These are phyloP conservation scores for Amesomyces nigricolor DNA, from an alignment of 2,329 filamentous ascomycete genomes.

Conservation along the genomic window DNA sequence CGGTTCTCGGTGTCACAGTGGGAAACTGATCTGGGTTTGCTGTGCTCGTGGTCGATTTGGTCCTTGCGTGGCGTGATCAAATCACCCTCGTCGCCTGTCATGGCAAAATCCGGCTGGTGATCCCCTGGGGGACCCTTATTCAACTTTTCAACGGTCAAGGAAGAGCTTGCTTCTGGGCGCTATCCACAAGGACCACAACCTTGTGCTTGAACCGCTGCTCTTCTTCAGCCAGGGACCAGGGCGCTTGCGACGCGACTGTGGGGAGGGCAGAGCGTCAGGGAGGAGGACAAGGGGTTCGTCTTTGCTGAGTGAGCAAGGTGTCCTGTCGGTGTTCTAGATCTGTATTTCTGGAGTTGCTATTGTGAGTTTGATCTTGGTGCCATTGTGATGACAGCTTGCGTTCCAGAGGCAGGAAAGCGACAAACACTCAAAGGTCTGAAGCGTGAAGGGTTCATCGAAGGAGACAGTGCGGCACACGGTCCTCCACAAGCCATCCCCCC, in stretches of 20 bases:
- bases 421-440: too few species aligned
- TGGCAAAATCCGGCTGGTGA: not conserved
- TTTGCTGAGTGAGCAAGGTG: too few species aligned
- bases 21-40: not conserved
- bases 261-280: conserved; percentile 8
- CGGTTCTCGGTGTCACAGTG: too few species aligned
- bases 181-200: not conserved
- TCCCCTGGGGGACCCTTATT: too few species aligned
- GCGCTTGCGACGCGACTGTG: conserved; percentile 2
- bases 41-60: not conserved
- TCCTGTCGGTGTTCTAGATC: too few species aligned
- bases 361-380: not conserved
- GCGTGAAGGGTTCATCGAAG: not conserved
- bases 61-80: not conserved
- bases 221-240: conserved; percentile 4
- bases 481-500: conserved; percentile 6
- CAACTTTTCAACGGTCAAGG: not conserved
- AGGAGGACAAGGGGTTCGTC: not conserved
- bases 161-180: conserved; percentile 3
- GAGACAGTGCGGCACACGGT: conserved; percentile 8
- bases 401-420: too few species aligned
- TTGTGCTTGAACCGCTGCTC: too few species aligned
- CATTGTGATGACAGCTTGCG: too few species aligned
- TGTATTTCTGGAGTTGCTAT: too few species aligned
- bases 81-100: not conserved